Evolutionary conservation across 176 grass and related monocot genomes (phyloP).

Genomic region (Cenchrus fungigraminus): DNA sequence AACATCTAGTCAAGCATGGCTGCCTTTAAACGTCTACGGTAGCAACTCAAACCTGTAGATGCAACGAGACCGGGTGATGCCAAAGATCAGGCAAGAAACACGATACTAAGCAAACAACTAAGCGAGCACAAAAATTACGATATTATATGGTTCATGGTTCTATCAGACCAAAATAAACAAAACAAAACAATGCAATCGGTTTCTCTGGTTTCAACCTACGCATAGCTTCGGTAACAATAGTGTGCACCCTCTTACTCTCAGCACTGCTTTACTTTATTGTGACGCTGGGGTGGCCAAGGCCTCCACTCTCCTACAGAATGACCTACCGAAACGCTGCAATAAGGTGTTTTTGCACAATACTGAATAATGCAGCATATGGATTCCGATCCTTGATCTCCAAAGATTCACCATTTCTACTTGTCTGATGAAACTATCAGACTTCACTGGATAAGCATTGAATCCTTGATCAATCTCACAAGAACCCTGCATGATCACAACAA

Average conservation of each 20-base stretch:
- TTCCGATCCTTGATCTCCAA: conserved; percentile 18
- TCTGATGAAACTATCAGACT: conserved; percentile 24
- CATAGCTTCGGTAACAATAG: conserved; percentile 14
- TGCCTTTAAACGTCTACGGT: too few relatives aligned
- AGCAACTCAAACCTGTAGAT: too few relatives aligned
- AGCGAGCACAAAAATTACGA: neutral
- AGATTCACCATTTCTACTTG: conserved; percentile 5
- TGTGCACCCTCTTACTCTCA: neutral
- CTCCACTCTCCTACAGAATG: conserved; percentile 32
- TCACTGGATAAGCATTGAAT: conserved; percentile 7
- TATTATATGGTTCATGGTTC: neutral
- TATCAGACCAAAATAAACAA: neutral
- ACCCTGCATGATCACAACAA: conserved; percentile 27
- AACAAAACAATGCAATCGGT: neutral
- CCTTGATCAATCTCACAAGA: conserved; percentile 10
- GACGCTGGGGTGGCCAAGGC: neutral
- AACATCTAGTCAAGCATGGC: too few relatives aligned
- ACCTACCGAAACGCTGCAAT: conserved; percentile 22
- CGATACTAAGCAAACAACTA: too few relatives aligned
- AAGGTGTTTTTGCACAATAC: conserved; percentile 25
- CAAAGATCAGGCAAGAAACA: neutral
- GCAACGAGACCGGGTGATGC: neutral
- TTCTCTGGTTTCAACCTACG: conserved; percentile 8
- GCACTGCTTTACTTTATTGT: conserved; percentile 1
- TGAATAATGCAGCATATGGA: conserved; percentile 1